Evolutionary conservation across 495 filamentous ascomycete genomes (phyloP).

Genomic region (Penicillium steckii): DNA sequence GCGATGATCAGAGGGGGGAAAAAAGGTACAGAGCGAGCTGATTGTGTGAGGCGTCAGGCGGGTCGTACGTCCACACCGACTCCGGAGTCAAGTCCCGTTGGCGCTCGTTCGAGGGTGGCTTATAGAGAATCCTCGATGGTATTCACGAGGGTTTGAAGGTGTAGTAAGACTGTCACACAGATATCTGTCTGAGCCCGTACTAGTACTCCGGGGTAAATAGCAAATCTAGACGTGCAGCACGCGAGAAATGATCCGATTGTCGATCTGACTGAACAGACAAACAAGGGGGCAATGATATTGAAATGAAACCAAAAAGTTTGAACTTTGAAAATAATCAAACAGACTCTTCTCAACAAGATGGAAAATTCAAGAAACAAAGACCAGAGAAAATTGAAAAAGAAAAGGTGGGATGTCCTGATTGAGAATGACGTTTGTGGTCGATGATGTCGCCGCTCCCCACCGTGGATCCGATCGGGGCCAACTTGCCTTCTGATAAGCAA

Average conservation of each 20-base stretch:
- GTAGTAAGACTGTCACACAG: neutral
- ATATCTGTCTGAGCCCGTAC: neutral
- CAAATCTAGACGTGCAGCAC: neutral
- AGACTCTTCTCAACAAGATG: neutral
- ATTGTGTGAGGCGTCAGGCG: constrained; percentile 22
- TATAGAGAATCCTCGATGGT: neutral
- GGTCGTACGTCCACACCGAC: constrained; percentile 22
- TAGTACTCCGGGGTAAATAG: neutral
- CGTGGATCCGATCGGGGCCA: constrained; percentile 2
- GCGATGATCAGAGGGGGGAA: neutral
- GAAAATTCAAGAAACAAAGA: neutral
- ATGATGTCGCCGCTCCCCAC: constrained; percentile 40
- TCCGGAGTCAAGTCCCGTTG: neutral
- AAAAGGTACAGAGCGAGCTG: constrained; percentile 6
- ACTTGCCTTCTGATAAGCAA: constrained; percentile 26
- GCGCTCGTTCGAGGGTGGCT: neutral
- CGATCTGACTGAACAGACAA: neutral
- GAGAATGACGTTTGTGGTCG: constrained; percentile 4
- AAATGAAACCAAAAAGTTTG: too few relatives aligned
- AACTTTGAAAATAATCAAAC: neutral
- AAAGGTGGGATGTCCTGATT: constrained; percentile 14
- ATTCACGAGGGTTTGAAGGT: neutral
- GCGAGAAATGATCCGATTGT: neutral
- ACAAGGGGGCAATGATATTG: too few relatives aligned
- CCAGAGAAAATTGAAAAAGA: neutral